Conservation (phyloP, 164 flowering plant genomes). For the Platanus orientalis region DNA sequence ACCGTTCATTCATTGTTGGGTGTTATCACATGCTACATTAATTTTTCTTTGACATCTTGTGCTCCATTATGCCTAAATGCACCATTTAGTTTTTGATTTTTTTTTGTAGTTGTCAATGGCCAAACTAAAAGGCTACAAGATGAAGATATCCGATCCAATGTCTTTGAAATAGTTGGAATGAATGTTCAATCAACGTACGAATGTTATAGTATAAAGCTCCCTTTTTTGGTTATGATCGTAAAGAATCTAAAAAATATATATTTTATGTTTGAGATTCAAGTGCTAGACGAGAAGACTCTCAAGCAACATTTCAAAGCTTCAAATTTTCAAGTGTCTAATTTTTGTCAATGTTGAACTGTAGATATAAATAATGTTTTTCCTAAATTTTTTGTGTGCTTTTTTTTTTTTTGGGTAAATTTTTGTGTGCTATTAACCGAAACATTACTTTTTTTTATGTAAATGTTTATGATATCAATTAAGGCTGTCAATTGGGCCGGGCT, state of each 20-base stretch:
- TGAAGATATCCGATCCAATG: constrained; percentile 97
- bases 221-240: constrained; percentile 84
- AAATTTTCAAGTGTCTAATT: constrained; percentile 99
- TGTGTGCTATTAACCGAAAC: too few relatives aligned
- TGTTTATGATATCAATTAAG: too few relatives aligned
- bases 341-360: constrained; percentile 22
- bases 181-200: constrained; percentile 84
- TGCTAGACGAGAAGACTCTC: constrained; percentile 97
- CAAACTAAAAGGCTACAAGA: constrained; percentile 87
- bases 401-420: too few relatives aligned
- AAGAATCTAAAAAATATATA: constrained; percentile 91
- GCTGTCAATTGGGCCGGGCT: too few relatives aligned
- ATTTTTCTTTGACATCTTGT: too few relatives aligned
- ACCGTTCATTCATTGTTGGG: neutral
- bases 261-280: constrained; percentile 97
- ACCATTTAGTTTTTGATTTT: constrained; percentile 14
- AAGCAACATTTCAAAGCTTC: constrained; percentile 96
- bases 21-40: neutral
- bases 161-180: constrained; percentile 82
- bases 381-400: neutral
- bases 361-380: neutral
- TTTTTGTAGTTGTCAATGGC: constrained; percentile 80
- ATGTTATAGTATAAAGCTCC: constrained; percentile 97
- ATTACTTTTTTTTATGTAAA: too few relatives aligned
- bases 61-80: neutral